Base-by-base conservation (phyloP, 2,329 filamentous ascomycete species). In the Botrytis elliptica region DNA sequence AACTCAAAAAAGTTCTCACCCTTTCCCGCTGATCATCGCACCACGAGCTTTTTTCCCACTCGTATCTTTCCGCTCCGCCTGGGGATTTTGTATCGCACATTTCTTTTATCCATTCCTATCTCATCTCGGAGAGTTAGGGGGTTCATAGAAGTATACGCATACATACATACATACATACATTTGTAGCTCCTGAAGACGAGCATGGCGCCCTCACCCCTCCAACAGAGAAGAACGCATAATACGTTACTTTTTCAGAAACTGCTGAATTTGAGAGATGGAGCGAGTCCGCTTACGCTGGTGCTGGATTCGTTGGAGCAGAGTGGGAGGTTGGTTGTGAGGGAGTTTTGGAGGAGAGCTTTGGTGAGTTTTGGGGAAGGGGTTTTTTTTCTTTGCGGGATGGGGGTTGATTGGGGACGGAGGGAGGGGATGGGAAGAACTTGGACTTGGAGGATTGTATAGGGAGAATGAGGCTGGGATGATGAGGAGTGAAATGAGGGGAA, bases 281-380 rank as follows among this genome's bases (percentile, higher is more conserved):
- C 92, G 22, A 97, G 94, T 67, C 95, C 95, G 4, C 90, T 98
- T 79, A 98, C 95, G 0, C 85, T 98, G 40, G 83, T 98, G 4
- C 86, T 97, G 73, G 95, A 98, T 82, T 93, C 88, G 49, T 85
- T 98, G 44, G 94, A 97, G 83, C 94, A 97, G 83, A 90, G 91
- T 40, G 93, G 90, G 10, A 86, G 85, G 44, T 90, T 91, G 0
- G 83, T 97, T 6, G 76, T 95, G 2, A 84, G 85, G 29, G 94
- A 97, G 82, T 93, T 95, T 82, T 88, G 93, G 71, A 85, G 86
- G 65, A 88, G 95, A 78, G 93, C 92, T 72, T 93, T 91, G 85
- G 93, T 81, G 74, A 60, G 77, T 67, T 93, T 91, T 85, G 93
- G 80, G 74, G 63, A 75, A 42, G 33, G 40, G 40, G 12, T 42